Base-by-base conservation (phyloP, 2,329 filamentous ascomycete species). In the Fusarium camptoceras region DNA sequence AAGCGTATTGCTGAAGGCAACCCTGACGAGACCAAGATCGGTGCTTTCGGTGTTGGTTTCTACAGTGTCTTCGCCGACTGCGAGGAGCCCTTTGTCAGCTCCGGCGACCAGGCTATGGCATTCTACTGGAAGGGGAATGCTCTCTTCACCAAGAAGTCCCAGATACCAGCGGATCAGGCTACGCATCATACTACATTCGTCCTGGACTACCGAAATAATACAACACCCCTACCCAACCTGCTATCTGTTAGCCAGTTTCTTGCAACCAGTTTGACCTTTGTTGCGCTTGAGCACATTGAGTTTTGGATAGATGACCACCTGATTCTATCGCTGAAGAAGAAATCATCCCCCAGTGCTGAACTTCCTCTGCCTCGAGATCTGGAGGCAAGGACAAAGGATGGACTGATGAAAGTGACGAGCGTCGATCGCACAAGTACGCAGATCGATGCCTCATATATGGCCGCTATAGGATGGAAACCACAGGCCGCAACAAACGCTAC, bases 101-200 rank as follows among this genome's bases (percentile, higher is more conserved):
- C 95, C 1, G 96, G 96, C 1, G 88, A 87, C 67, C 91, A 97
- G 80, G 94, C 94, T 39, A 98, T 99, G 93, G 95, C 95, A 1
- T 99, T 99, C 77, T 99, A 98, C 83, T 99, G 96, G 97, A 98
- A 98, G 80, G 94, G 92, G n/a, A 98, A 98, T 79, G 93, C 94
- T 8, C 86, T 99, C 3, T 98, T 97, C 78, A 99, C 97, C 25
- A 92, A 94, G 74, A 93, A 94, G 73, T 86, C 96, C 24, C 89
- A 90, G 71, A 82, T 98, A 10, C 89, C 92, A 3, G 84, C 88
- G 47, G 88, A 88, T 25, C 86, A 94, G 75, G 82, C 85, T 18
- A 91, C 86, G 58, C 84, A 84, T 31, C 88, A 95, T 74, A 99
- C 97, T 4, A 92, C 91, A n/a, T 99, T 99, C 77, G 90, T 98